Percentiles rank a stretch among this genome's conserved stretches.
phyloP scores from a whole-genome alignment of 2,329 filamentous ascomycete genomes.

The Aspergillus phoenicis region DNA sequence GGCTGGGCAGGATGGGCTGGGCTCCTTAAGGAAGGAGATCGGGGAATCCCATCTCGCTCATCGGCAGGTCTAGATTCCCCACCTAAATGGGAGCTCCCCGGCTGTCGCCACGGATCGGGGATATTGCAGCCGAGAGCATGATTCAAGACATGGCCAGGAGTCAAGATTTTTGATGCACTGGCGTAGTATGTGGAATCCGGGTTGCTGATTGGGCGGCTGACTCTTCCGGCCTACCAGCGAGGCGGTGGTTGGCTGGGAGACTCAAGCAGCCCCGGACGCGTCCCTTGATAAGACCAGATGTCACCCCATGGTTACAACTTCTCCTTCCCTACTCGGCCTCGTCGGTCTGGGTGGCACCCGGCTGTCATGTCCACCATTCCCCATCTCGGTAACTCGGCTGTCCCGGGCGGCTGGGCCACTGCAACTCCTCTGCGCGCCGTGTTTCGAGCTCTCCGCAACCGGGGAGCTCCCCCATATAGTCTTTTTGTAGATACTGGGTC shows the following conservation, averaged over 20 bases:
- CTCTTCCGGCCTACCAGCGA: background rate
- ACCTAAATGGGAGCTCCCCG: background rate
- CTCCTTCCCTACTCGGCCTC: background rate
- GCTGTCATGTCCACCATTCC: background rate
- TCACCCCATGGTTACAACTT: background rate
- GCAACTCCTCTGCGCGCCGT: background rate
- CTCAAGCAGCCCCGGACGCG: background rate
- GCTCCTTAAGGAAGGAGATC: background rate
- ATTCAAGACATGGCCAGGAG: background rate
- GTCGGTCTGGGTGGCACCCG: background rate
- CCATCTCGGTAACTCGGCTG: background rate
- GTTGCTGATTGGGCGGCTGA: background rate
- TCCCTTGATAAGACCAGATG: background rate
- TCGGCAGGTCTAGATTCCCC: background rate
- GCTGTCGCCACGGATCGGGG: background rate
- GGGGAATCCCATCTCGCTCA: background rate
- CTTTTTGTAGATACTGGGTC: background rate
- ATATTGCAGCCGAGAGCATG: background rate
- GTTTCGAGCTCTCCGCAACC: background rate
- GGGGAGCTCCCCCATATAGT: background rate
- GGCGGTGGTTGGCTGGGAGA: background rate
- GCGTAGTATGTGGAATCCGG: background rate
- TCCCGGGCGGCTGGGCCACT: constrained; percentile 1
- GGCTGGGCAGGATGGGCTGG: background rate
- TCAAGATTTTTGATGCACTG: background rate